Evolutionary conservation across 2,329 filamentous ascomycete species (phyloP).

Genomic region (Apiospora saccharicola): DNA sequence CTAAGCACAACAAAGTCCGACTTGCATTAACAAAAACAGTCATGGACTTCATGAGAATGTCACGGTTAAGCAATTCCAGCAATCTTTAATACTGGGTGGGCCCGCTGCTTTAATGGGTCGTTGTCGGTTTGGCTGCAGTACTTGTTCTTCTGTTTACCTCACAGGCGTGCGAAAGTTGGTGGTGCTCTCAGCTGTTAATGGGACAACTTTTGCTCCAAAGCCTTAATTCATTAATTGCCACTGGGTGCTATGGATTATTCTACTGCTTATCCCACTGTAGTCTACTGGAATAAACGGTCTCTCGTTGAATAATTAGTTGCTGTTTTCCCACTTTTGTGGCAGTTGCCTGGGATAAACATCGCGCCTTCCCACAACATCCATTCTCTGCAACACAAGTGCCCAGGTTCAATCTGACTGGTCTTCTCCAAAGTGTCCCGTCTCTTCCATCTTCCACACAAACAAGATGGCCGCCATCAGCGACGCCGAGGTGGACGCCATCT

Average conservation of each 20-base stretch:
- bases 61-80: not conserved
- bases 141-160: not conserved
- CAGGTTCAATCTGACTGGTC: not conserved
- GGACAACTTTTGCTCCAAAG: not conserved
- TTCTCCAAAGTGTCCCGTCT: not conserved
- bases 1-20: not conserved
- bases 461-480: not conserved
- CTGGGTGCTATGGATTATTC: not conserved
- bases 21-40: not conserved
- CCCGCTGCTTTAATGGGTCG: not conserved
- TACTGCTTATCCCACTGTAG: slow-evolving; percentile 4
- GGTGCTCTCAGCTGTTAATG: slow-evolving; percentile 15
- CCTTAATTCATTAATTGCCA: slow-evolving; percentile 16
- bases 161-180: slow-evolving; percentile 7
- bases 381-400: not conserved
- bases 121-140: not conserved
- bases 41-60: not conserved
- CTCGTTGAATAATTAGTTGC: not conserved
- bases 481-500: not conserved
- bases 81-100: not conserved
- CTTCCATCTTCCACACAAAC: not conserved
- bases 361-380: not conserved
- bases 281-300: not conserved
- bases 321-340: too few species aligned
- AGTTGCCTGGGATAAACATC: not conserved